Evolutionary conservation across 495 filamentous ascomycete species (phyloP).

Genomic region (Physcia stellaris): DNA sequence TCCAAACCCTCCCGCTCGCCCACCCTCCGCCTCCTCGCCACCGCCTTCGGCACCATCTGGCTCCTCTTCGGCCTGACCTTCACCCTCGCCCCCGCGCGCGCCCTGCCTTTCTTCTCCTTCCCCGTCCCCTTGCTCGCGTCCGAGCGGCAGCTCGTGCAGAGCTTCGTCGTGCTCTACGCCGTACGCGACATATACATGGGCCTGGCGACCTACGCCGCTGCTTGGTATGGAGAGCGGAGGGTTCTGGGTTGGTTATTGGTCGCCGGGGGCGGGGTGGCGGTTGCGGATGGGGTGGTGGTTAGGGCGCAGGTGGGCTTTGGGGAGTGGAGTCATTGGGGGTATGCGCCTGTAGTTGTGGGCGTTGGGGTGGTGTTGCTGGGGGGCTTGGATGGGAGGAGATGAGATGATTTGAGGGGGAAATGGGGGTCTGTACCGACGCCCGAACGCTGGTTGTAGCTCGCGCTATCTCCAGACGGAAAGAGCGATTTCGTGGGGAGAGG

Average conservation of each 20-base stretch:
- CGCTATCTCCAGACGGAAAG: too few species aligned
- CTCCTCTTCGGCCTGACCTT: background rate
- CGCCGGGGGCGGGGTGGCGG: constrained; percentile 19
- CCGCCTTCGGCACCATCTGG: background rate
- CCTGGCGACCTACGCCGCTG: constrained; percentile 19
- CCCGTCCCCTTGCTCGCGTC: background rate
- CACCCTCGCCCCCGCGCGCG: background rate
- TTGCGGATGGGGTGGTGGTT: constrained; percentile 19
- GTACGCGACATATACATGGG: constrained; percentile 28
- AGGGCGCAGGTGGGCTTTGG: constrained; percentile 24
- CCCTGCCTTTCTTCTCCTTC: background rate
- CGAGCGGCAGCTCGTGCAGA: constrained; percentile 9
- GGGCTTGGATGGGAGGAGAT: too few species aligned
- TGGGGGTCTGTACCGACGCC: too few species aligned
- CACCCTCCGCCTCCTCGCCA: background rate
- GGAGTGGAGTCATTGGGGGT: constrained; percentile 42
- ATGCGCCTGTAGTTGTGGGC: constrained; percentile 29
- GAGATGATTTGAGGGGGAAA: too few species aligned
- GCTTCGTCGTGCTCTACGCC: constrained; percentile 22
- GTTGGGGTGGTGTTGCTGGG: constrained; percentile 23
- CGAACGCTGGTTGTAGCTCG: too few species aligned
- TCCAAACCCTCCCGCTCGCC: background rate
- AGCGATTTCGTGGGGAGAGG: too few species aligned
- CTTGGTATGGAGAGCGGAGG: constrained; percentile 17
- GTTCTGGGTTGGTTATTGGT: constrained; percentile 22